Percentiles rank a stretch among this genome's conserved stretches.
Conservation (phyloP, 73 alveolate species). For the Tetrahymena malaccensis region DNA sequence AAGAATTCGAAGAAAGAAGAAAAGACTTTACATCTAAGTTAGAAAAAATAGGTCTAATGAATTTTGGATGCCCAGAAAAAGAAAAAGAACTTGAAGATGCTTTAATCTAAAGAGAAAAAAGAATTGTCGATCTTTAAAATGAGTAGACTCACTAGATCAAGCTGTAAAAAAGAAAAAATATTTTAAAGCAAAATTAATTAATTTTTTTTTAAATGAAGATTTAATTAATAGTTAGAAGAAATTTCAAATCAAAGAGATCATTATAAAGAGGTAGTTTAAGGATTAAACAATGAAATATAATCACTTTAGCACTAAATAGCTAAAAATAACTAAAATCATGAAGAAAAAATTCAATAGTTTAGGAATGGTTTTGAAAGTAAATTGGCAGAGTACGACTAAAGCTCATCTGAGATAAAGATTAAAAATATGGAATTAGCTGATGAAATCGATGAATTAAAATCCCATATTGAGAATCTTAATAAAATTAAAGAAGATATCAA, state of each 20-base stretch:
- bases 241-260: neutral
- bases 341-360: neutral
- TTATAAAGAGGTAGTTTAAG: neutral
- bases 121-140: neutral
- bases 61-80: neutral
- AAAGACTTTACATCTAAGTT: neutral
- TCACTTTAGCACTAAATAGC: neutral
- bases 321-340: neutral
- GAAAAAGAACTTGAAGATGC: neutral
- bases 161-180: neutral
- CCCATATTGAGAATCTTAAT: neutral
- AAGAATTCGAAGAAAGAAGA: neutral
- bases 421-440: neutral
- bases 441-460: neutral
- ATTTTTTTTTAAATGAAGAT: neutral
- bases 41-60: neutral
- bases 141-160: neutral
- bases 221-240: neutral
- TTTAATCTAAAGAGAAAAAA: neutral
- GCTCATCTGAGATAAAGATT: neutral
- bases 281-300: neutral
- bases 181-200: neutral
- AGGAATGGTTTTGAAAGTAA: neutral
- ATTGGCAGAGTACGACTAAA: neutral
- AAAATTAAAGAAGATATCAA: neutral